Percentiles rank a stretch among this genome's conserved stretches.
These are phyloP conservation scores for Ophiostoma sp. DNA, from an alignment of 2,329 filamentous ascomycete genomes.

Conservation along the genomic window DNA sequence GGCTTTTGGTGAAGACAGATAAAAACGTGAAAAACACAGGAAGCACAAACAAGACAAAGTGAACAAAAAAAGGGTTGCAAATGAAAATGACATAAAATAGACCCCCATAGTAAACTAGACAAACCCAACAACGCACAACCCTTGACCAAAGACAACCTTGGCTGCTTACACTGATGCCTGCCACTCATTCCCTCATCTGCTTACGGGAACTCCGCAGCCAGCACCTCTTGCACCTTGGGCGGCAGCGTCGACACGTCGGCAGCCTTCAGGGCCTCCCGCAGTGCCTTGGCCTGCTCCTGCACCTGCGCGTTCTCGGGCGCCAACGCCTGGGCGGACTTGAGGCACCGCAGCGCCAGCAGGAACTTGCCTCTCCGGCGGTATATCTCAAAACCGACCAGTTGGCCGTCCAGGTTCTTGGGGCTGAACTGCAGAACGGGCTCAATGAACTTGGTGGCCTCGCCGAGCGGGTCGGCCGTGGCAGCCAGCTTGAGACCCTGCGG, in stretches of 20 bases:
- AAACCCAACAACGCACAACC: background rate
- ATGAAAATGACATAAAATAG: background rate
- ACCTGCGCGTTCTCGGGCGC: constrained; percentile 69
- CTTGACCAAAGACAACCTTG: background rate
- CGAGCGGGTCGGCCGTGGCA: constrained; percentile 77
- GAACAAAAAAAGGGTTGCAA: background rate
- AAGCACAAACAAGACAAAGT: background rate
- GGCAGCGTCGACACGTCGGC: constrained; percentile 59
- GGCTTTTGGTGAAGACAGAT: background rate
- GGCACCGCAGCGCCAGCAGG: constrained; percentile 80
- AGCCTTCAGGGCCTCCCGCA: constrained; percentile 63
- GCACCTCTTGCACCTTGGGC: constrained; percentile 65
- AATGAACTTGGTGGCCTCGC: constrained; percentile 85
- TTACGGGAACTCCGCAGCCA: constrained; percentile 63
- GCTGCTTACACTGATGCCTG: background rate
- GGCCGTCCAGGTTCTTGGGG: constrained; percentile 76
- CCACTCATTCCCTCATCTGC: background rate
- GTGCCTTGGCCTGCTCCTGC: constrained; percentile 71
- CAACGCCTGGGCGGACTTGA: constrained; percentile 70
- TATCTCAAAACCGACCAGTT: constrained; percentile 86
- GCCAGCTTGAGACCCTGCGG: constrained; percentile 79
- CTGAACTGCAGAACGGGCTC: constrained; percentile 78
- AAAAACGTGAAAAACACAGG: background rate
- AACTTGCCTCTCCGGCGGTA: constrained; percentile 84
- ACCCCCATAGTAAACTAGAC: background rate